These are phyloP conservation scores for Apophysomyces elegans DNA, from an alignment of 371 early-diverging fungal species.

Conservation along the genomic window DNA sequence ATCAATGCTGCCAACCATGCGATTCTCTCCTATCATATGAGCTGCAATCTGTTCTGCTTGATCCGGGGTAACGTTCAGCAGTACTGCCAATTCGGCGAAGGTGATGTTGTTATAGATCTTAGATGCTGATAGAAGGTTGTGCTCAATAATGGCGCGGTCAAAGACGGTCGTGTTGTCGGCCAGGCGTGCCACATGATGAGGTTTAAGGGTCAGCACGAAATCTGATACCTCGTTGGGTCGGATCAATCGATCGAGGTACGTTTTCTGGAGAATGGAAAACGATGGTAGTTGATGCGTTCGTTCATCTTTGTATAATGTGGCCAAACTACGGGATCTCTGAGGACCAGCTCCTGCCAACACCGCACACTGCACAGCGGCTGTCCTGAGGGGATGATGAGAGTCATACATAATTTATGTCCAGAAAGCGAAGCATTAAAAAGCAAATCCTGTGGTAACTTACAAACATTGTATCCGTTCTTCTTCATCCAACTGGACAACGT, in stretches of 20 bases:
- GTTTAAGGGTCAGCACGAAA: conserved; percentile 72
- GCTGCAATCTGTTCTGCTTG: conserved; percentile 86
- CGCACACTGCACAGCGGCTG: conserved; percentile 78
- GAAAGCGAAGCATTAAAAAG: neutral
- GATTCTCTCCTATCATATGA: conserved; percentile 89
- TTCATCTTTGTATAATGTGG: conserved; percentile 92
- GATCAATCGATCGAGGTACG: conserved; percentile 88
- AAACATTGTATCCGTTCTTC: conserved; percentile 71
- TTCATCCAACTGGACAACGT: conserved; percentile 64
- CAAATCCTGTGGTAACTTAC: conserved; percentile 34
- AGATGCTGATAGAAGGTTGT: conserved; percentile 87
- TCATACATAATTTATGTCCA: neutral
- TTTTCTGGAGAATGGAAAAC: conserved; percentile 85
- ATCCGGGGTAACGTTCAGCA: conserved; percentile 76
- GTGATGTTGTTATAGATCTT: conserved; percentile 90
- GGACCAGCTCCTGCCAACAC: conserved; percentile 94
- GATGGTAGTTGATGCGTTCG: conserved; percentile 71
- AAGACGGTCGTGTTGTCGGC: conserved; percentile 83
- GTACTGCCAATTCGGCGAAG: conserved; percentile 80
- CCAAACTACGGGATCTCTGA: conserved; percentile 83
- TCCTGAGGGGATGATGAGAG: conserved; percentile 34
- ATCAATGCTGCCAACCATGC: conserved; percentile 89
- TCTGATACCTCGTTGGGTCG: conserved; percentile 76
- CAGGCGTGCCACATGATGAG: conserved; percentile 78
- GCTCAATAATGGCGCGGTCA: conserved; percentile 93